Evolutionary conservation across 2,329 filamentous ascomycete species (phyloP), one percentile per base, ranked within the genome.

Genomic region (Arthrobotrys conoides): DNA sequence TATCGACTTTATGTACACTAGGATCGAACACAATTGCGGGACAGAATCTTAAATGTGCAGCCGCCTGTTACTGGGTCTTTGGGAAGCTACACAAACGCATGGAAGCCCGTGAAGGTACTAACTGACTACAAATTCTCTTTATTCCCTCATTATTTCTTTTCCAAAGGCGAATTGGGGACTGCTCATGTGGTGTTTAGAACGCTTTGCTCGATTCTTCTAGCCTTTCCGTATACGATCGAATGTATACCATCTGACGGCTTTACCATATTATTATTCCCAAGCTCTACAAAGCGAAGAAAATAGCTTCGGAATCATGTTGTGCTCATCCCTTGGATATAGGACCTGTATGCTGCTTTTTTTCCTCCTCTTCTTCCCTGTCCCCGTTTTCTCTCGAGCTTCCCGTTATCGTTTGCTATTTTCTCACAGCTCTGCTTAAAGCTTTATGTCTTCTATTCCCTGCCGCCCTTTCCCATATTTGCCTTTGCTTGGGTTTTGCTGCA

Each of bases 191-290:
- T 68, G 66, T 63, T 71, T 66, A 71, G 59, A 71, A 71, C 67
- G 59, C 49, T 66, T 38, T 61, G n/a, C 30, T 59, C 51, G 36
- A 76, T 67, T 36, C 64, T 77, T 77, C 67, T 68, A 67, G 49
- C 24, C 66, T 48, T 67, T 27, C 41, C 41, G 67, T 71, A 66
- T 63, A 59, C 66, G 44, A 71, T 61, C 38, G 20, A 71, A 71
- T 77, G 73, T 77, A 67, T 71, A 71, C 67, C 67, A 77, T 77
- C 59, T 77, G 53, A 71, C 67, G 67, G 22, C 61, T 61, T 76
- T 71, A 70, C 65, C 66, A 69, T 65, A 46, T 14, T 63, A 61
- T 55, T 57, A 30, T 59, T 61, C 73, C 63, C 18, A 4, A 18
- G 9, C 36, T 41, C 24, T 36, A 22, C n/a, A 38, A 66, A 49